Base-by-base conservation (phyloP, 805 yeast species). In the Candida ficus region DNA sequence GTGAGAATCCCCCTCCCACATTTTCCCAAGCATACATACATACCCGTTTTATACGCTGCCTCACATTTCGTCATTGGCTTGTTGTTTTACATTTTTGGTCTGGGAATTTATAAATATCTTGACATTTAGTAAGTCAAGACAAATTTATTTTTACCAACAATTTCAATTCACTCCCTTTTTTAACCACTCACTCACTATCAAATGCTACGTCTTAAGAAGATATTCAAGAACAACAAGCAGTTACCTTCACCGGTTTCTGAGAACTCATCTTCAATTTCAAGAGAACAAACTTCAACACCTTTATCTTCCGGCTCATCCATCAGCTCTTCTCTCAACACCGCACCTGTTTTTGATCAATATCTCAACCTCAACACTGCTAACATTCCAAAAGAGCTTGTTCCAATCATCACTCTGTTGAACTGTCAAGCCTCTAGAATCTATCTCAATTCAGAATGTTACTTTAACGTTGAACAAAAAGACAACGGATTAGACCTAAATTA, bases 351-450 rank as follows among this genome's bases (percentile, higher is more conserved):
- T 21, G 40, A 36, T 19, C 47, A 50, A 21, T 49, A 46, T 32
- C 14, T 36, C 5, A 42, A 38, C 22, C 34, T 44, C 5, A 35
- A 35, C 4, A 30, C 56, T 68, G 33, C 35, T 4, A 29, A 35
- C 1, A 35, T 40, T n/a, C 18, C 46, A 14, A 84, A 76, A 13
- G 91, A 85, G 54, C 67, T 87, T 55, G 61, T 77, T 13, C 95
- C 95, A 0, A 71, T 84, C 10, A 73, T 86, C 29, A 80, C 86
- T 17, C 67, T 87, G 48, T 67, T 84, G 41, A 74, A 75, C 34
- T 79, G 89, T 16, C 95, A 87, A 54, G 76, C 77, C 46, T 70
- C 77, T 19, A 69, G 95, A 35, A 67, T 75, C 7, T 86, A 87
- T 58, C 23, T 22, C 14, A 32, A 46, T 9, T 43, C 66, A 33